phyloP scores from a whole-genome alignment of 2,329 filamentous ascomycete species.

The Aspergillaceae sp. region DNA sequence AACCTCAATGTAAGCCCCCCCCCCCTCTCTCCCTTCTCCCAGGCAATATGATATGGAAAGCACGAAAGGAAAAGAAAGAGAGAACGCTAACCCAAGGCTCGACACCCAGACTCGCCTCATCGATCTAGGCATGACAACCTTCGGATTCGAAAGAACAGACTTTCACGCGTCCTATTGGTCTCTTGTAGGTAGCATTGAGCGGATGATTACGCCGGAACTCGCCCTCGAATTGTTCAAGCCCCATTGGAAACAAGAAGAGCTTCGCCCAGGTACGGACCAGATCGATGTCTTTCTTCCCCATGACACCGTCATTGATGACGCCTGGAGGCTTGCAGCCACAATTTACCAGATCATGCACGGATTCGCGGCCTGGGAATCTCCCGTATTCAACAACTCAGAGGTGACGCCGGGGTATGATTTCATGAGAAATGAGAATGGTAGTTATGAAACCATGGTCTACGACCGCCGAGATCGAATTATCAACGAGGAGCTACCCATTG shows the following conservation, averaged over 20 bases:
- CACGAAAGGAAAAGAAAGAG: no score
- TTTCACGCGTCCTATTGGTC: slow-evolving; percentile 3
- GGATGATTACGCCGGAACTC: slow-evolving; percentile 19
- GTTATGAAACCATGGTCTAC: background rate
- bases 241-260: background rate
- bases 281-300: slow-evolving; percentile 2
- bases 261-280: background rate
- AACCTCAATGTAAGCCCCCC: slow-evolving; percentile 16
- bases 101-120: slow-evolving; percentile 14
- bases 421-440: no score
- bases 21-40: background rate
- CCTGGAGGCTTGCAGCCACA: slow-evolving; percentile 22
- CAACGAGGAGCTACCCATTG: slow-evolving; percentile 17
- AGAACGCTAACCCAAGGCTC: no score
- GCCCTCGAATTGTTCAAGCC: slow-evolving; percentile 9
- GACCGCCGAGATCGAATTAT: slow-evolving; percentile 17
- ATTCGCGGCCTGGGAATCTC: slow-evolving; percentile 24
- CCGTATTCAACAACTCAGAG: background rate
- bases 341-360: slow-evolving; percentile 25
- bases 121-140: slow-evolving; percentile 17
- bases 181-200: slow-evolving; percentile 18
- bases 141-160: slow-evolving; percentile 7
- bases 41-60: no score
- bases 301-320: slow-evolving; percentile 10
- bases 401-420: no score